Base-by-base conservation (phyloP, 2,329 filamentous ascomycete genomes). In the Shiraia sp. region DNA sequence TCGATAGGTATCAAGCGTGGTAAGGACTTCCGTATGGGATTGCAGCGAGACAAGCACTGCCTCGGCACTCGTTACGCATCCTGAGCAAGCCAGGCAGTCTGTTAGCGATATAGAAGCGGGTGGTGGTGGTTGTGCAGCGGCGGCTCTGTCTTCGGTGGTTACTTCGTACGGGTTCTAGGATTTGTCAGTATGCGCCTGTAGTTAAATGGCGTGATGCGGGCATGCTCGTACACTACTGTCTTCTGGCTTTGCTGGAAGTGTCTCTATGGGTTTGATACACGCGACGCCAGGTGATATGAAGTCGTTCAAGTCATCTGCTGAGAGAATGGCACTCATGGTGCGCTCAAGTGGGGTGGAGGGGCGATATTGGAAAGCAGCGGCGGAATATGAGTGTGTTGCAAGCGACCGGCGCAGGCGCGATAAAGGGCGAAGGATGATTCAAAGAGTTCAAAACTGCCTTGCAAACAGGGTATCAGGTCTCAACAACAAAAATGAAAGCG, bases 281-380 rank as follows among this genome's bases (percentile, higher is more conserved):
- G 93, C 93, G 63, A 99, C 91, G 49, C 92, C 91, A 10, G 93
- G 93, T 42, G 88, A 93, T 68, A 99, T 99, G 75, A 99, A 99
- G 78, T 99, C 93, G 77, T 99, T 99, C 48, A 99, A 79, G 70
- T 96, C 91, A 76, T 99, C 92, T 63, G 87, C 86, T 42, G 91
- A 97, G 61, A 99, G 86, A 63, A 99, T 99, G 50, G 93, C 93
- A 68, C 90, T 96, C 93, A 99, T 99, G 40, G 45, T 62, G 55
- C 51, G 50, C 45, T 28, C 23, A 15, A 46, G 53, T 29, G 44
- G 51, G 43, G 44, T 36, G 31, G 41, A 37, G 42, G 44, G 37
- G 29, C n/a, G n/a, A n/a, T n/a, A n/a, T 47, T 53, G 53, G 48
- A 44, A 41, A 47, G 43, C 30, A 19, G 32, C 29, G 47, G 15